Evolutionary conservation across 2,329 filamentous ascomycete species (phyloP).

Genomic region (Orbilia ellipsospora): DNA sequence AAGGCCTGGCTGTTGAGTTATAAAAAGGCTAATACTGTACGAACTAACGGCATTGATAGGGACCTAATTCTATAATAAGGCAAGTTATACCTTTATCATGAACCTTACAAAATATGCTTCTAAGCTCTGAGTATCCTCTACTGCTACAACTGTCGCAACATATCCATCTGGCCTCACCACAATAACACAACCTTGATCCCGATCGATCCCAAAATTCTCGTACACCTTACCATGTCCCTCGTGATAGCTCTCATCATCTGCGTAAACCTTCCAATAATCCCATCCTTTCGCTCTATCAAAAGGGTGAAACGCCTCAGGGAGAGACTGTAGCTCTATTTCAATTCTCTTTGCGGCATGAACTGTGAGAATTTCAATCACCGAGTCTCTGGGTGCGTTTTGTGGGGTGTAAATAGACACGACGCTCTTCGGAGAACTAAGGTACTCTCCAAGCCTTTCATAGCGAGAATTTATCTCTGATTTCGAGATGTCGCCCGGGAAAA

Average conservation of each 20-base stretch:
- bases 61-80: no score
- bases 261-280: slow-evolving; percentile 70
- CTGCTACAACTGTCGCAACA: slow-evolving; percentile 61
- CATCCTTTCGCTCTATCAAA: slow-evolving; percentile 63
- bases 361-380: slow-evolving; percentile 71
- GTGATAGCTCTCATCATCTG: slow-evolving; percentile 68
- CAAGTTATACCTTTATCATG: slow-evolving; percentile 35
- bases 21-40: no score
- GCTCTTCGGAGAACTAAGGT: slow-evolving; percentile 61
- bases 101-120: slow-evolving; percentile 48
- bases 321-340: slow-evolving; percentile 67
- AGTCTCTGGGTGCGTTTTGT: slow-evolving; percentile 62
- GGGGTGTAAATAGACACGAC: slow-evolving; percentile 66
- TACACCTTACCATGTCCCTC: slow-evolving; percentile 68
- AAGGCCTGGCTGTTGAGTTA: no score
- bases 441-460: slow-evolving; percentile 66
- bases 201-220: slow-evolving; percentile 70
- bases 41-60: no score
- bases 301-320: slow-evolving; percentile 67
- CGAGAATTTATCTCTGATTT: slow-evolving; percentile 63
- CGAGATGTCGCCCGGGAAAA: slow-evolving; percentile 72
- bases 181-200: slow-evolving; percentile 69
- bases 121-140: slow-evolving; percentile 30
- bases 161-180: slow-evolving; percentile 76
- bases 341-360: slow-evolving; percentile 67